phyloP scores from a whole-genome alignment of 345 rosid species.

The Citrus medica region DNA sequence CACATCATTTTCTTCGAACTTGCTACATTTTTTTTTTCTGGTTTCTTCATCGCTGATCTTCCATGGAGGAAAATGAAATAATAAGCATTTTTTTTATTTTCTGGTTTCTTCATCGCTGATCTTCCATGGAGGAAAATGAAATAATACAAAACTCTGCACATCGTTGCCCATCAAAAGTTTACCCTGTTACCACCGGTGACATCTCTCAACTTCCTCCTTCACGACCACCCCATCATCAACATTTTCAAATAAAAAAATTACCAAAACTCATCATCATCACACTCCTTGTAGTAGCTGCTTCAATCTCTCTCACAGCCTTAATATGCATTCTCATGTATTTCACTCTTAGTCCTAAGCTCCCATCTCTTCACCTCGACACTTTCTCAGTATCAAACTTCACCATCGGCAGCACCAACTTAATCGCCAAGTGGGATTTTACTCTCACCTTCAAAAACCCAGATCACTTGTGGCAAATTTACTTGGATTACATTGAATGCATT shows the following conservation, averaged over 20 bases:
- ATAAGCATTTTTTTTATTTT: no score
- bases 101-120: background rate
- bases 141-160: background rate
- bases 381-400: background rate
- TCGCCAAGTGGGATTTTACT: background rate
- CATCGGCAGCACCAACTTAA: background rate
- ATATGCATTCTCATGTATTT: background rate
- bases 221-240: background rate
- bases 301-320: background rate
- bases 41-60: background rate
- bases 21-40: no score
- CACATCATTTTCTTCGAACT: background rate
- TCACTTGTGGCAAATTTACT: background rate
- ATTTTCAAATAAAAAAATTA: background rate
- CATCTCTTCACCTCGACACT: background rate
- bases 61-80: background rate
- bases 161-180: background rate
- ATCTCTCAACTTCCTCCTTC: background rate
- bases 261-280: background rate
- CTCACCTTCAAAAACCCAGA: background rate
- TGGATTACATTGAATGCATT: background rate
- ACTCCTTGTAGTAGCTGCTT: background rate
- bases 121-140: background rate
- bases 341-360: background rate
- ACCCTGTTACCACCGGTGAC: background rate